Percentiles rank a stretch among this genome's conserved stretches.
Conservation (phyloP, 495 filamentous ascomycete genomes). For the Trichoderma reesei region DNA sequence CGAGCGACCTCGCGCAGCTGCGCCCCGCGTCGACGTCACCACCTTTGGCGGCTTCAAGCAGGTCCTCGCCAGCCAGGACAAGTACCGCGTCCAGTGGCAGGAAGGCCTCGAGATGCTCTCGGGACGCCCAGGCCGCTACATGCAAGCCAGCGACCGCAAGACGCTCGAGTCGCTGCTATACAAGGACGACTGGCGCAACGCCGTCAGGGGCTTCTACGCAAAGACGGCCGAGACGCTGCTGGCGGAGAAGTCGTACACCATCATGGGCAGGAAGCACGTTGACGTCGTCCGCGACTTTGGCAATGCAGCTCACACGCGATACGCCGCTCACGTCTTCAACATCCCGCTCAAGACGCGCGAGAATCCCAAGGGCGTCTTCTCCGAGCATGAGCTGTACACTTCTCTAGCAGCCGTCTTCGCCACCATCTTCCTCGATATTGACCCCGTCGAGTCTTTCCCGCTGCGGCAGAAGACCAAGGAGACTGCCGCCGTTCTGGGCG, state of each 20-base stretch:
- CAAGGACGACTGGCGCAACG: slow-evolving; percentile 40
- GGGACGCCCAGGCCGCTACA: slow-evolving; percentile 34
- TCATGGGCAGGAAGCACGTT: slow-evolving; percentile 54
- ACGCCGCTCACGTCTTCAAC: slow-evolving; percentile 61
- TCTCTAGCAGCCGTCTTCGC: slow-evolving; percentile 59
- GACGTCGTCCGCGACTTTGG: slow-evolving; percentile 71
- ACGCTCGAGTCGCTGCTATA: slow-evolving; percentile 54
- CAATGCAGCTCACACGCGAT: slow-evolving; percentile 62
- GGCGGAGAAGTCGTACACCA: slow-evolving; percentile 47
- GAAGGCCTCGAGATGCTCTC: slow-evolving; percentile 42
- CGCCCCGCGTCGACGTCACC: slow-evolving; percentile 43
- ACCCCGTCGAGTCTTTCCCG: slow-evolving; percentile 43
- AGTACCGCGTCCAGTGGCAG: slow-evolving; percentile 59
- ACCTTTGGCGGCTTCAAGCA: slow-evolving; percentile 54
- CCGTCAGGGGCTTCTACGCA: slow-evolving; percentile 55
- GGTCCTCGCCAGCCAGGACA: slow-evolving; percentile 49
- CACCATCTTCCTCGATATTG: slow-evolving; percentile 38
- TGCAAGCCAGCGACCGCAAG: slow-evolving; percentile 35
- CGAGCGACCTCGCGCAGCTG: slow-evolving; percentile 46
- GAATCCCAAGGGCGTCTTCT: slow-evolving; percentile 61
- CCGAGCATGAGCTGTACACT: slow-evolving; percentile 69
- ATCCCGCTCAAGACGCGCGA: slow-evolving; percentile 64
- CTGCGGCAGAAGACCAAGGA: slow-evolving; percentile 52
- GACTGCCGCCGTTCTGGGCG: slow-evolving; percentile 43
- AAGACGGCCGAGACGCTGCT: slow-evolving; percentile 56